phyloP scores from a whole-genome alignment of 495 filamentous ascomycete species.

The Pseudoneurospora amorphoporcata region DNA sequence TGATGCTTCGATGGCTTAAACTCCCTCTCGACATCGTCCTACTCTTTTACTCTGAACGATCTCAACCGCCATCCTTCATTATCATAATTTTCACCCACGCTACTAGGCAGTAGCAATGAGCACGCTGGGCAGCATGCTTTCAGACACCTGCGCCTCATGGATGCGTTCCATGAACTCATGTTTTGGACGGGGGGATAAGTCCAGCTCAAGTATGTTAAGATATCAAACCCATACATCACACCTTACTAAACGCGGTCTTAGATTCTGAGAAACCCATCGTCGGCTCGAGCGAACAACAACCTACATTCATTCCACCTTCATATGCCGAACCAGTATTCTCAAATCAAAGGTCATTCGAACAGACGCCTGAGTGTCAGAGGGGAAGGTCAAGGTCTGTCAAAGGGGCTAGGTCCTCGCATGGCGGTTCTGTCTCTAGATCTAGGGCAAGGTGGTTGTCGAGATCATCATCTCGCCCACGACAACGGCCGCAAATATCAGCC shows the following conservation, averaged over 20 bases:
- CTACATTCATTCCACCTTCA: conserved; percentile 25
- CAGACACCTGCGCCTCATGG: conserved; percentile 31
- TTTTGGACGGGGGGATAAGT: conserved; percentile 30
- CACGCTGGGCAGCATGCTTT: conserved; percentile 28
- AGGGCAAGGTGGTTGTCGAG: conserved; percentile 25
- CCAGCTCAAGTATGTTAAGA: conserved; percentile 18
- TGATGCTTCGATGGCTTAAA: conserved; percentile 1
- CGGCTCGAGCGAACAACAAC: conserved; percentile 32
- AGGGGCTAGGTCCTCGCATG: conserved; percentile 23
- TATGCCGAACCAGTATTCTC: conserved; percentile 21
- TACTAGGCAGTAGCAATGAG: conserved; percentile 20
- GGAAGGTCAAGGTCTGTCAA: conserved; percentile 24
- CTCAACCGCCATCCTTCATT: conserved; percentile 14
- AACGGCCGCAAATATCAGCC: conserved; percentile 36
- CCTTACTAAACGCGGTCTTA: conserved; percentile 1
- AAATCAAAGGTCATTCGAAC: conserved; percentile 17
- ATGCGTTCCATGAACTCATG: conserved; percentile 31
- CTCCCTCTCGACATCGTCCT: conserved; percentile 4
- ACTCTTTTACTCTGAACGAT: background rate
- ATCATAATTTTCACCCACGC: conserved; percentile 12
- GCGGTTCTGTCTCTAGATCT: conserved; percentile 20
- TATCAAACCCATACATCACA: background rate
- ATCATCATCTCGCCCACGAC: conserved; percentile 22
- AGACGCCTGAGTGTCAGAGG: conserved; percentile 20
- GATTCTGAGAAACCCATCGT: conserved; percentile 18